Base-by-base conservation (phyloP, 768 basidiomycete genomes). In the Agaricus subrufescens region DNA sequence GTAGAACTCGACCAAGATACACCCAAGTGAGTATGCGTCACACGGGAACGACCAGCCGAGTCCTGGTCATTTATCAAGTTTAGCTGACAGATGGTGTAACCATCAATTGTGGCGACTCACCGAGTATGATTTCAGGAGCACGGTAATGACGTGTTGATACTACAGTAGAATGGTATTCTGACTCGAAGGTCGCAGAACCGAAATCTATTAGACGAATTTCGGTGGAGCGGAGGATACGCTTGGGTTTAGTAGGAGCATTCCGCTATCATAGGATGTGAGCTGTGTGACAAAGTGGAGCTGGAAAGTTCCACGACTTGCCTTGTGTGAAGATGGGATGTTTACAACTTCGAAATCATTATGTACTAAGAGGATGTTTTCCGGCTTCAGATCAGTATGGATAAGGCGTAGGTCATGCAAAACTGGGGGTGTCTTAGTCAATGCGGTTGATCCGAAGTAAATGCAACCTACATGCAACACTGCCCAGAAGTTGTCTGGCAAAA, bases 41-140 rank as follows among this genome's bases (percentile, higher is more conserved):
- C 97, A 98, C 1, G 97, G 94, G 70, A 87, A 98, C 44, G 93
- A 95, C 97, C 97, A 99, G 51, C 95, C 94, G 58, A 98, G 81
- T 54, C 94, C 96, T 98, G 66, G 49, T 58, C 59, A 56, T 49
- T 44, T 47, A 52, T 57, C 29, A 50, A 56, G 42, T 37, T 59
- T 52, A 62, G 63, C 51, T 65, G 58, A 48, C 53, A 44, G 29
- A 43, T 56, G 42, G 29, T 34, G 60, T 38, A 53, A 40, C 44
- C 37, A 56, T 43, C 38, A 37, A 23, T 48, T 30, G 43, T 9
- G 19, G 46, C 4, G n/a, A 72, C 84, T 60, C 59, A 96, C 96
- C 94, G 52, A 98, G 81, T 59, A 99, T 99, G 69, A 99, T 98
- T 76, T 99, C 97, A 3, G 97, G 97, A 10, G 97, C 97, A 58